Percentiles rank a stretch among this genome's conserved stretches.
phyloP scores from a whole-genome alignment of 352 stramenopile species.

The Globisporangium middletonii region DNA sequence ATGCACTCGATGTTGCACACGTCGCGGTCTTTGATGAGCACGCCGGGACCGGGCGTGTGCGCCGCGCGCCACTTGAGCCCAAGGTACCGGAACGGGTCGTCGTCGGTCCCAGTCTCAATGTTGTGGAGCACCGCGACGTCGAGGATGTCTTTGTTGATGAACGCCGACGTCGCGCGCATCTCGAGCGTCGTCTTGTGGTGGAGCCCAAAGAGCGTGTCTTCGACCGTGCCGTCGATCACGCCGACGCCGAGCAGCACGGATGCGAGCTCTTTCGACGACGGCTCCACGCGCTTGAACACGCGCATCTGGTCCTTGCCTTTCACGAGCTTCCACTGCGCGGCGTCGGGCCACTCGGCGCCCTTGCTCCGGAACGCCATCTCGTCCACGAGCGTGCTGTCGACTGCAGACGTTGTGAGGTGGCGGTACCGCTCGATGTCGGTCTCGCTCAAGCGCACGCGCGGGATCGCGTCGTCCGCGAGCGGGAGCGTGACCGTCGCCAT shows the following conservation, averaged over 20 bases:
- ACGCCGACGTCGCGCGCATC: conserved; percentile 33
- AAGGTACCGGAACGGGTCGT: conserved; percentile 42
- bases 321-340: conserved; percentile 8
- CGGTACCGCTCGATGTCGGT: conserved; percentile 24
- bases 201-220: conserved; percentile 45
- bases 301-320: conserved; percentile 7
- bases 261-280: not conserved
- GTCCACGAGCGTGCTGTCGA: conserved; percentile 35
- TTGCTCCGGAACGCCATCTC: conserved; percentile 29
- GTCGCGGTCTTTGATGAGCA: conserved; percentile 39
- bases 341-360: conserved; percentile 1
- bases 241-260: conserved; percentile 41
- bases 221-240: conserved; percentile 30
- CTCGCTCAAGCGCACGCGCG: conserved; percentile 22
- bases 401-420: conserved; percentile 26
- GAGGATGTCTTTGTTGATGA: conserved; percentile 29
- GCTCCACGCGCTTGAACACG: conserved; percentile 18
- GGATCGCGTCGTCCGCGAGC: conserved; percentile 13
- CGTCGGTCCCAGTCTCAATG: conserved; percentile 28
- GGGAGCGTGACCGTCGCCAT: conserved; percentile 12
- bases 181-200: conserved; percentile 44
- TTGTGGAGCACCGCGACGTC: conserved; percentile 40
- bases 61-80: conserved; percentile 43
- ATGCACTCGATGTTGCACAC: conserved; percentile 45
- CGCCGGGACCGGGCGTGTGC: conserved; percentile 16